Evolutionary conservation across 139 green algal species (phyloP).

Genomic region (Haematococcus sp.): DNA sequence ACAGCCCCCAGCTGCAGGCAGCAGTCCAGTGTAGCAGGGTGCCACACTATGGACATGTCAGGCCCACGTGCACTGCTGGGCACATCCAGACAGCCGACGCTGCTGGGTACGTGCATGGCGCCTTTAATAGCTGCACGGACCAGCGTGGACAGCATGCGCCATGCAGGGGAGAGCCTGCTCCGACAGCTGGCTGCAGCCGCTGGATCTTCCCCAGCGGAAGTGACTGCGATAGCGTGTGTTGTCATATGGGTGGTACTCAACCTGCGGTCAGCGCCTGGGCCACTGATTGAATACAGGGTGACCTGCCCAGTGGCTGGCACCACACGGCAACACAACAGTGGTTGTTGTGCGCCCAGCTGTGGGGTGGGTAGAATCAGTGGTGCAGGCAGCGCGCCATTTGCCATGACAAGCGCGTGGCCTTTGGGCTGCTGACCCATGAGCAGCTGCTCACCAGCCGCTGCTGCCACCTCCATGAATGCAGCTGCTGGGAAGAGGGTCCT

Average conservation of each 20-base stretch:
- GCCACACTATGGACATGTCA: too few species aligned
- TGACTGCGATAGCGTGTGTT: too few species aligned
- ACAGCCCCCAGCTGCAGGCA: slow-evolving; percentile 65
- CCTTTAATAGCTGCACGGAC: too few species aligned
- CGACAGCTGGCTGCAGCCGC: not conserved
- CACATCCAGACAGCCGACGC: too few species aligned
- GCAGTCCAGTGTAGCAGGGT: slow-evolving; percentile 41
- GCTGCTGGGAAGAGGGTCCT: slow-evolving; percentile 26
- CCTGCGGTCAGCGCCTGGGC: not conserved
- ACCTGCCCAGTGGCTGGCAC: slow-evolving; percentile 7
- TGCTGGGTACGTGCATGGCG: too few species aligned
- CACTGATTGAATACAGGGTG: slow-evolving; percentile 23
- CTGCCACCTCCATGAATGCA: slow-evolving; percentile 25
- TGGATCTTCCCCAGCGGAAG: too few species aligned
- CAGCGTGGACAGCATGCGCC: too few species aligned
- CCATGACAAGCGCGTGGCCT: not conserved
- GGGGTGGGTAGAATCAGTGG: slow-evolving; percentile 22
- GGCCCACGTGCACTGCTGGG: too few species aligned
- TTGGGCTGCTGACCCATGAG: not conserved
- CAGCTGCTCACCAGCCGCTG: not conserved
- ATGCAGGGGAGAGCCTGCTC: not conserved
- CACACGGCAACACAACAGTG: not conserved
- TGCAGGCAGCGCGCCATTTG: slow-evolving; percentile 6
- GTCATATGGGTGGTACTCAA: not conserved
- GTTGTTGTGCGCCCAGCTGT: not conserved